Evolutionary conservation across 2,329 filamentous ascomycete species (phyloP), one percentile per base, ranked within the genome.

Genomic region (Trichocomaceae sp.): DNA sequence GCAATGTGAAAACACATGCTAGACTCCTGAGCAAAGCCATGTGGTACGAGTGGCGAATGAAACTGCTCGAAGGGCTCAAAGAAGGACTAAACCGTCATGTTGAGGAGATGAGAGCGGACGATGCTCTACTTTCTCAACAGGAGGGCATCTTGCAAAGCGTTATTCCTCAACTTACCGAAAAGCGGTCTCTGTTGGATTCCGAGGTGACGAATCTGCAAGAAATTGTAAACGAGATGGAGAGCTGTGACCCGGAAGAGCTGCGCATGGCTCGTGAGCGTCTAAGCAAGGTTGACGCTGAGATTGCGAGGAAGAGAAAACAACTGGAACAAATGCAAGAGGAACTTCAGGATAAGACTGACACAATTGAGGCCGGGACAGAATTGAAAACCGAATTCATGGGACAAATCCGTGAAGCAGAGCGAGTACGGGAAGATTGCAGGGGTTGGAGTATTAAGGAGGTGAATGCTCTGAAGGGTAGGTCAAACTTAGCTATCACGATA

Each of bases 1-100:
- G 95, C 71, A 96, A 97, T 65, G 87, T 96, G 71, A 97, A 96
- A 76, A 91, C 90, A 0, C 88, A 95, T 69, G 90, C 92, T 15
- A 83, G 93, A 23, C 79, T 96, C 13, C 77, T 91, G 50, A 96
- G 92, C 74, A 96, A 96, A 68, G 90, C 89, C 55, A 91, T 93
- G 77, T 99, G 93, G 93, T 99, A 99, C 69, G 87, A 92, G 65
- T 99, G 93, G 93, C 86, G 93, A 41, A 92, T 88, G 79, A 92
- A 93, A 64, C 80, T 97, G 22, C 84, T 88, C 29, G 80, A 90
- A 54, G 87, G 89, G 17, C 79, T 99, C 37, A 90, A 87, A 66
- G 85, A 90, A 62, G 91, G 88, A 3, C 80, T 97, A 2, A 71
- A 87, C 53, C 84, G 82, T 58, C 93, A 91, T 55, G 78, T 83